phyloP scores from a whole-genome alignment of 805 yeast species.

The Zygosaccharomyces lentus region DNA sequence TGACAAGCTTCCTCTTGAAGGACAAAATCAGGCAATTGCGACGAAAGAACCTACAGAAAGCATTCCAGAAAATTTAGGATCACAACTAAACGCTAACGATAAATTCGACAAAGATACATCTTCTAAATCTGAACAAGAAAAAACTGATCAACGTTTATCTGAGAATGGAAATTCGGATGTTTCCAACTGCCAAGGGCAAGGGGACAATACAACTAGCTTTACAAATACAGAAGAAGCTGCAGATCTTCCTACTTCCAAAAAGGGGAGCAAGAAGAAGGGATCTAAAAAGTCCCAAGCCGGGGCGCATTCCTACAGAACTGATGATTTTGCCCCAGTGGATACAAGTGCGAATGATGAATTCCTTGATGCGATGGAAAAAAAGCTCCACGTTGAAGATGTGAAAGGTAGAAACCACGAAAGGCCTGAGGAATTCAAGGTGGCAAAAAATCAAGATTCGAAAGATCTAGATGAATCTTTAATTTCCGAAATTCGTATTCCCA shows the following conservation, averaged over 20 bases:
- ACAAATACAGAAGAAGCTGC: background rate
- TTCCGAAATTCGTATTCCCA: slow-evolving; percentile 19
- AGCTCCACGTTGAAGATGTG: background rate
- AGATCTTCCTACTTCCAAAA: background rate
- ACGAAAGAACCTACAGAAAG: background rate
- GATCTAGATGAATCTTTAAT: background rate
- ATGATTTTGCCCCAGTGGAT: slow-evolving; percentile 11
- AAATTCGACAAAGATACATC: no score
- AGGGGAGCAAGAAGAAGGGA: background rate
- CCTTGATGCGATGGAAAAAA: slow-evolving; percentile 5
- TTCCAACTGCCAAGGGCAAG: no score
- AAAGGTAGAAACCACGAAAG: background rate
- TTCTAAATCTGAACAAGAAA: no score
- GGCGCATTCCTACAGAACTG: background rate
- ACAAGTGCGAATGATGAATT: slow-evolving; percentile 7
- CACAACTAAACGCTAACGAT: background rate
- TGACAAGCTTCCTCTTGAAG: background rate
- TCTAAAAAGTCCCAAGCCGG: background rate
- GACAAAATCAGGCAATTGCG: background rate
- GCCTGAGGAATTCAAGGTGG: background rate
- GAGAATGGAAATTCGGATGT: background rate
- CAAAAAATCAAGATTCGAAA: background rate
- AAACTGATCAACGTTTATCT: background rate
- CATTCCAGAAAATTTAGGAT: background rate
- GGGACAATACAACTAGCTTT: background rate